Conservation (phyloP, 2,329 filamentous ascomycete species). For the Raffaelea deltoideospora region DNA sequence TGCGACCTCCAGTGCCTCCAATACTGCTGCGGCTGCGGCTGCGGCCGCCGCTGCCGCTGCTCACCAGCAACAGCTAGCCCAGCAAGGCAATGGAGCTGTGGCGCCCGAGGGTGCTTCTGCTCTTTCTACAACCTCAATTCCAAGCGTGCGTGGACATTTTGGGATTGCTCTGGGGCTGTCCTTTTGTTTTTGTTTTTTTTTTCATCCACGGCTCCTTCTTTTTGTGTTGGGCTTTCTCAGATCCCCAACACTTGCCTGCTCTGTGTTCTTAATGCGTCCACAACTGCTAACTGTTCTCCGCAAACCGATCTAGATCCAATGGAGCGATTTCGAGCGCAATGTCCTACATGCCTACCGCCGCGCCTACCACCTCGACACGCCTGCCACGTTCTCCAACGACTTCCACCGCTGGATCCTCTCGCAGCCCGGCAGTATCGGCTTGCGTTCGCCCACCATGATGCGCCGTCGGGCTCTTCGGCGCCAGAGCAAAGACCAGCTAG, state of each 20-base stretch:
- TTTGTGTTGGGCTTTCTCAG: no score
- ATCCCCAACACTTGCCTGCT: background rate
- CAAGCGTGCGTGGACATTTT: constrained; percentile 1
- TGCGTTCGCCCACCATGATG: constrained; percentile 63
- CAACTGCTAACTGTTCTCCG: background rate
- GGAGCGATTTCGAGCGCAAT: constrained; percentile 51
- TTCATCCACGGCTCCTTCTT: background rate
- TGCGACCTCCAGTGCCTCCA: constrained; percentile 30
- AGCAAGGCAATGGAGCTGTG: no score
- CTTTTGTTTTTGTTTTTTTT: background rate
- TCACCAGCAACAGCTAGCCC: no score
- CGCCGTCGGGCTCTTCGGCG: constrained; percentile 46
- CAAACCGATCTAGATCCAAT: constrained; percentile 35
- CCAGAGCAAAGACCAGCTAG: constrained; percentile 58
- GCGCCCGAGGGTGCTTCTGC: no score
- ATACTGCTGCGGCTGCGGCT: constrained; percentile 8
- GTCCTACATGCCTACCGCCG: constrained; percentile 63
- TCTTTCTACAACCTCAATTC: no score
- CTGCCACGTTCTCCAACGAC: constrained; percentile 51
- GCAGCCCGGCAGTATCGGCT: constrained; percentile 48
- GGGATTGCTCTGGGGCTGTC: background rate
- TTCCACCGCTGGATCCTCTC: constrained; percentile 48
- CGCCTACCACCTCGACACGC: constrained; percentile 55
- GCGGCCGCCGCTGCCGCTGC: constrained; percentile 15
- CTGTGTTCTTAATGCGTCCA: background rate